Base-by-base conservation (phyloP, 2,329 filamentous ascomycete genomes). In the Elsinoe perseae region DNA sequence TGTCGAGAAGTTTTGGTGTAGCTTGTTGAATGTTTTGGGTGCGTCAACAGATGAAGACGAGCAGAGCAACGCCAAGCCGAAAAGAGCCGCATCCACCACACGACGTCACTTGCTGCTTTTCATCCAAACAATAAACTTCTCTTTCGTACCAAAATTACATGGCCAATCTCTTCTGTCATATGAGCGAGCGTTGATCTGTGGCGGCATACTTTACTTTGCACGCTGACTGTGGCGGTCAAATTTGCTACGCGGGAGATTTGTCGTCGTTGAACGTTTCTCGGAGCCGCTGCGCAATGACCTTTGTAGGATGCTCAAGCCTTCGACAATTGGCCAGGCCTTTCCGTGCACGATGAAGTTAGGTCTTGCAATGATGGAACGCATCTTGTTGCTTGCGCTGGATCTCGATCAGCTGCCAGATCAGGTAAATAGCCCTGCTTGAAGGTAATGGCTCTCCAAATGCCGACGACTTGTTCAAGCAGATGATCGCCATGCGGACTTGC, bases 181-280 rank as follows among this genome's bases (percentile, higher is more conserved):
- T 25, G 40, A 18, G 23, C 18, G 1, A 20, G 23, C 40, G 40
- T 2, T 23, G 21, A 9, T 10, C 16, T 43, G 40, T 43, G 40
- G 40, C 40, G 40, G 9, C 16, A 12, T 23, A 5, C 12, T 43
- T n/a, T 25, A 12, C 40, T 25, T 21, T 36, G 16, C n/a, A 20
- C 40, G 40, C 40, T 25, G 20, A 25, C 40, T 25, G 18, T 44
- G 40, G 25, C 44, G 14, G 25, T 21, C 27, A 32, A 50, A 32
- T 30, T 50, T 32, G 44, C 16, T 30, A n/a, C 44, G 14, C 44
- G 30, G 28, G 48, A 52, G 21, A 52, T 52, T 52, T 34, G 48
- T 36, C 28, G 48, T 32, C 48, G 48, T 52, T 52, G 30, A 38
- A 38, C 48, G 48, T 52, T 52, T 34, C 14, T 23, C 40, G 40